Conservation (phyloP, 2,329 filamentous ascomycete genomes). For the Acrocalymma vagum region DNA sequence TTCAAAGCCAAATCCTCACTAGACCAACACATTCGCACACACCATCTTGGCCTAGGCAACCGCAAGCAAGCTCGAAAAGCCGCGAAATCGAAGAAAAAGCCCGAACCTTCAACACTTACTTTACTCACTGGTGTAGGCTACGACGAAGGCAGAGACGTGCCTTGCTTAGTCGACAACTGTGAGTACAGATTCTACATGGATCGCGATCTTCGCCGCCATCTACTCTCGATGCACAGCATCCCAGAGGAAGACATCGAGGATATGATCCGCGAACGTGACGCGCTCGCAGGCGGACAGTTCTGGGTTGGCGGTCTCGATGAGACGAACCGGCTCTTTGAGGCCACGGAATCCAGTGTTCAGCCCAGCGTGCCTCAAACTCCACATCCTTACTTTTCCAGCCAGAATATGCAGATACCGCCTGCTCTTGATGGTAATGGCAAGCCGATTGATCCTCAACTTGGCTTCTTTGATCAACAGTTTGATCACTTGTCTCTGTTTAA, state of each 20-base stretch:
- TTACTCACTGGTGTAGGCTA: conserved; percentile 67
- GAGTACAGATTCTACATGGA: conserved; percentile 64
- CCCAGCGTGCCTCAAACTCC: conserved; percentile 45
- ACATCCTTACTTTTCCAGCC: conserved; percentile 28
- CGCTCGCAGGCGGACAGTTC: conserved; percentile 53
- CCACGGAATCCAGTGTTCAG: conserved; percentile 31
- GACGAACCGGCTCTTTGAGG: conserved; percentile 12
- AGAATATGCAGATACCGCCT: conserved; percentile 9
- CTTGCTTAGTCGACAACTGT: conserved; percentile 62
- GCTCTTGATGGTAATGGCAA: conserved; percentile 9
- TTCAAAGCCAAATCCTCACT: conserved; percentile 82
- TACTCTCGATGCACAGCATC: conserved; percentile 54
- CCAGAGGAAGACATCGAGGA: conserved; percentile 45
- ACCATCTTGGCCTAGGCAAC: conserved; percentile 73
- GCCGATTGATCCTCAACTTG: conserved; percentile 1
- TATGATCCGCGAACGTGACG: conserved; percentile 50
- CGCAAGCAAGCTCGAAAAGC: conserved; percentile 45
- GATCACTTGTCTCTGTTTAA: conserved; percentile 24
- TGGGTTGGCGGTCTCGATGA: conserved; percentile 54
- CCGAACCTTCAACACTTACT: conserved; percentile 43
- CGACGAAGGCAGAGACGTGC: conserved; percentile 57
- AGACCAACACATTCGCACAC: conserved; percentile 83
- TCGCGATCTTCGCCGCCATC: conserved; percentile 66
- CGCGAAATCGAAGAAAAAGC: conserved; percentile 45
- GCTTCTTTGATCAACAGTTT: conserved; percentile 16